Base-by-base conservation (phyloP, 106 monocot species). In the Platanthera zijinensis region DNA sequence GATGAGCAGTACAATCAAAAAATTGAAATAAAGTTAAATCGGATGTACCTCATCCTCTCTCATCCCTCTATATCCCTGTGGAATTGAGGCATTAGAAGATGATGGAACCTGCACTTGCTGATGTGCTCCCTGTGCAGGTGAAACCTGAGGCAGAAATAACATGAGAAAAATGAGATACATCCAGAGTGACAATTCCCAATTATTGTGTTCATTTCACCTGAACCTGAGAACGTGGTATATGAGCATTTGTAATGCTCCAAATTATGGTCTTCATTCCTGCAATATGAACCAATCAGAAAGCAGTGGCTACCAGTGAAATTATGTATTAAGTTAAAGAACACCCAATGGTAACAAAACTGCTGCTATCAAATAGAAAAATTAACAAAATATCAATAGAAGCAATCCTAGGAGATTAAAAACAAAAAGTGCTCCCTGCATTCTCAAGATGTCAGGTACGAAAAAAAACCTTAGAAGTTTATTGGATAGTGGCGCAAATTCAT, bases 221-320 rank as follows among this genome's bases (percentile, higher is more conserved):
- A 72, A 89, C 89, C 87, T 95, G 91, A 51, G 87, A 71, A 18
- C 99, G 91, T 80, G 93, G 89, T 76, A 82, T 45, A 73, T 99
- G 94, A 67, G 85, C 85, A 86, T 99, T 85, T 39, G 89, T 90
- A 67, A 99, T 94, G 79, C 99, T 99, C 99, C 99, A 99, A 76
- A 99, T 90, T 69, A 99, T 94, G 57, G 99, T 99, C 78, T 99
- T 99, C 94, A 92, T 94, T 84, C 99, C 96, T 97, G 85, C 18
- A 75, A 80, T 10, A 77, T 45, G 70, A 51, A 8, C 39, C 48
- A 15, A 76, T 17, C 19, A 77, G 50, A 48, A 48, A 11, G 48
- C 70, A 72, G 51, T 72, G 72, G 51, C 51, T 22, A 70, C 17
- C 14, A 70, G n/a, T 39, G 3, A 39, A 39, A 39, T 3, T 39